Evolutionary conservation across 2,329 filamentous ascomycete genomes (phyloP).

Genomic region (Colletotrichum tamarilloi): DNA sequence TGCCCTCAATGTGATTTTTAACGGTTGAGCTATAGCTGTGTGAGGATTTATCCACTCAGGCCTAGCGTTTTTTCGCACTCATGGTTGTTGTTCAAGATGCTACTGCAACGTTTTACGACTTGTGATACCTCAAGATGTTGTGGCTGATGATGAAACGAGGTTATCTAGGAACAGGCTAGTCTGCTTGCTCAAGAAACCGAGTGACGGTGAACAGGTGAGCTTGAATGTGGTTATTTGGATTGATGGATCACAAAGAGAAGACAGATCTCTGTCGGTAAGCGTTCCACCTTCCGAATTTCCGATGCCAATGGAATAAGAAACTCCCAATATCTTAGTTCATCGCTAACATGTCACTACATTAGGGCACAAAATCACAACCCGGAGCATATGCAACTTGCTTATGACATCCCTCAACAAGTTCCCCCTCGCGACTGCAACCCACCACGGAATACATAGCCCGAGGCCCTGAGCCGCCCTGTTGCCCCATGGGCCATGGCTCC

Average conservation of each 20-base stretch:
- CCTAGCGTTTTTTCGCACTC: not conserved
- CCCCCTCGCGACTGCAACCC: not conserved
- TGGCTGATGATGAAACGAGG: not conserved
- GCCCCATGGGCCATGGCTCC: too few species aligned
- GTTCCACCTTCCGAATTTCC: not conserved
- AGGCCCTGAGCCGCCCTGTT: not conserved
- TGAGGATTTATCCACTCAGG: not conserved
- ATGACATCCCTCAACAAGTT: not conserved
- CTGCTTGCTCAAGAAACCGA: too few species aligned
- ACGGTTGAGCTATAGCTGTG: conserved; percentile 3
- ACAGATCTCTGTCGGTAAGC: not conserved
- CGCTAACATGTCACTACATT: not conserved
- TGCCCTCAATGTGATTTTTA: conserved; percentile 21
- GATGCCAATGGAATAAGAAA: not conserved
- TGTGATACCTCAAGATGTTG: not conserved
- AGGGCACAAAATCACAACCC: not conserved
- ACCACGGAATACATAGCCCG: not conserved
- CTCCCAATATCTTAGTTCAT: not conserved
- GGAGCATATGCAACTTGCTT: not conserved
- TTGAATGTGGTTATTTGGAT: too few species aligned
- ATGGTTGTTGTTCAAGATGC: not conserved
- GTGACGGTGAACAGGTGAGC: too few species aligned
- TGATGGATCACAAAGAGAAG: too few species aligned
- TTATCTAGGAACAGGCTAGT: not conserved
- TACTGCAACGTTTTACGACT: not conserved